Conservation (phyloP, 2,329 filamentous ascomycete species). For the Fusarium mundagurra region DNA sequence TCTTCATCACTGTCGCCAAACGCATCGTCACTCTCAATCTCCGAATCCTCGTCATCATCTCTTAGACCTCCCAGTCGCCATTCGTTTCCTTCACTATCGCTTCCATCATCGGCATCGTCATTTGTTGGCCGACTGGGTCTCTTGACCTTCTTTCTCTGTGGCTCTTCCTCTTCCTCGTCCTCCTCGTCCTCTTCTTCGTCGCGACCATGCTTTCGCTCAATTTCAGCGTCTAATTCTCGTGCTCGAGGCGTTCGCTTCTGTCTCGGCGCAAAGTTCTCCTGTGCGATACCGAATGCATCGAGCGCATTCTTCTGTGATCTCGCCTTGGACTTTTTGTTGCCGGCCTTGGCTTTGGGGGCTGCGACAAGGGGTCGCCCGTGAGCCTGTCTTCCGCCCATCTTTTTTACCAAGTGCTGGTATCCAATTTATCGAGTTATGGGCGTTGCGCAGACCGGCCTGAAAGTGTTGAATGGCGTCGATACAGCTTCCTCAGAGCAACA, state of each 20-base stretch:
- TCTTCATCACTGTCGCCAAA: conserved; percentile 92
- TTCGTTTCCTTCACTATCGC: conserved; percentile 85
- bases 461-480: neutral
- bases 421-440: conserved; percentile 6
- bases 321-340: conserved; percentile 58
- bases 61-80: conserved; percentile 77
- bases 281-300: conserved; percentile 67
- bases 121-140: conserved; percentile 51
- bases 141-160: conserved; percentile 54
- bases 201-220: conserved; percentile 55
- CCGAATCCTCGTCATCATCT: conserved; percentile 69
- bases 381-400: conserved; percentile 68
- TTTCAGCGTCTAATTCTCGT: conserved; percentile 61
- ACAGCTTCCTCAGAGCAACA: neutral
- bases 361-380: conserved; percentile 64
- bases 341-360: conserved; percentile 44
- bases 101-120: conserved; percentile 75
- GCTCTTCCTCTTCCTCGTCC: conserved; percentile 60
- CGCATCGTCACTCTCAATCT: conserved; percentile 78
- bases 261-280: conserved; percentile 60
- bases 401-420: conserved; percentile 11
- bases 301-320: conserved; percentile 61
- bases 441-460: conserved; percentile 31
- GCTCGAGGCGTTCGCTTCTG: conserved; percentile 60
- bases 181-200: conserved; percentile 58